phyloP scores from a whole-genome alignment of 2,329 filamentous ascomycete genomes.

The Graphilbum ipis-grandicollis region DNA sequence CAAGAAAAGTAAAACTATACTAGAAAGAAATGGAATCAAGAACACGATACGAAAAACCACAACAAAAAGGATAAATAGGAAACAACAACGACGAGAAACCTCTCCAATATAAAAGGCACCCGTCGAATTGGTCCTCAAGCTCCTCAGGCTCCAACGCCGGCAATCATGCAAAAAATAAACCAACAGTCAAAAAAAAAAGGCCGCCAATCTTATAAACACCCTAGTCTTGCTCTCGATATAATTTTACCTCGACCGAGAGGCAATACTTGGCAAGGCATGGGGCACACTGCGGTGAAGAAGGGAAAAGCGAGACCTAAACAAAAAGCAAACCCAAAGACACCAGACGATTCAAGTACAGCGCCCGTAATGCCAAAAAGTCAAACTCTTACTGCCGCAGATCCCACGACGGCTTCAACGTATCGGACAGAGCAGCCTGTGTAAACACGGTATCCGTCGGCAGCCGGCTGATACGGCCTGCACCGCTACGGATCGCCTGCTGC shows the following conservation, averaged over 20 bases:
- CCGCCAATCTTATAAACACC: neutral
- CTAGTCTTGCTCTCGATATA: neutral
- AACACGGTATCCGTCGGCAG: conserved; percentile 71
- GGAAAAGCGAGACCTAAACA: no score
- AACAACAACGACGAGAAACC: neutral
- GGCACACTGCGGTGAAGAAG: no score
- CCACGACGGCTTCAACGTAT: conserved; percentile 44
- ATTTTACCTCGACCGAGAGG: no score
- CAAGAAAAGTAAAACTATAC: neutral
- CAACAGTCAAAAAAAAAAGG: conserved; percentile 1
- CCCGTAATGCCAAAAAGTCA: no score
- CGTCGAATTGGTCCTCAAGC: neutral
- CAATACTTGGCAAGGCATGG: no score
- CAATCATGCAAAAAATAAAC: conserved; percentile 7
- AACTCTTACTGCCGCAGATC: conserved; percentile 24
- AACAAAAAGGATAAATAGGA: neutral
- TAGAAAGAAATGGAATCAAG: neutral
- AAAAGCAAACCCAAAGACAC: neutral
- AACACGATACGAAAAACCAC: no score
- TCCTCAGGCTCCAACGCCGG: conserved; percentile 3
- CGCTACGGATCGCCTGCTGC: conserved; percentile 55
- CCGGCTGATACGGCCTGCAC: conserved; percentile 73
- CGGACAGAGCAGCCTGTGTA: conserved; percentile 48
- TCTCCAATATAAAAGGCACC: neutral
- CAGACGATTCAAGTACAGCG: no score